Evolutionary conservation across 1,139 yeast species (phyloP), one percentile per base, ranked within the genome.

Genomic region (Kurtzmaniella quercitrusa): DNA sequence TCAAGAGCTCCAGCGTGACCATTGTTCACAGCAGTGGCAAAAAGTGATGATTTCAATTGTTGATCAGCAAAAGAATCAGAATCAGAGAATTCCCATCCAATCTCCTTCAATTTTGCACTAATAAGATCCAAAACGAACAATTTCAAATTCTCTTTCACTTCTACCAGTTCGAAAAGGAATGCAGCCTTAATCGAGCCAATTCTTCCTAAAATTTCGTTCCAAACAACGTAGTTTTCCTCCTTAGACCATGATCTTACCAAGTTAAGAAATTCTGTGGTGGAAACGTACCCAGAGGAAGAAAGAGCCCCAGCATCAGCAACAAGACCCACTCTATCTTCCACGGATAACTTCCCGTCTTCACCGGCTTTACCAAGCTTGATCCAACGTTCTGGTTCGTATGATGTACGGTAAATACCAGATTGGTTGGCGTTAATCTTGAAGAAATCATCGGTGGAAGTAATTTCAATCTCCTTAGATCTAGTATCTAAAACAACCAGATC

Each of bases 251-350:
- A 68, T 48, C 79, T 73, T 41, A 86, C 77, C 56, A 87, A 77
- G 50, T 75, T 73, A 51, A 87, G 75, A 56, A 86, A 75, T 55
- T 75, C 81, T 11, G 82, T 71, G 25, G 94, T 82, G 45, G 82
- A 71, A 48, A 84, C 79, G 59, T 79, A 82, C 15, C 95, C 95
- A 38, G 90, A 79, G 14, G 82, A 67, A 2, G 93, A 78, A 53
- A 87, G 75, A 9, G 91, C 78, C 43, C 78, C 82, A 21, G 88
- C 86, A 67, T 88, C 96, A 21, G 94, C 89, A 41, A 88, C 87
- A 52, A 88, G 77, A 44, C 95, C 95, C 46, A 86, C 85, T 63
- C 94, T 82, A 62, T 88, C 96, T 61, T 85, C 91, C 42, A 84
- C 88, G 7, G 91, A 75, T 52, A 88, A 74, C 52, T 78, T 69